These are phyloP conservation scores for Micractinium sp. DNA, from an alignment of 139 green algal genomes.

Conservation along the genomic window DNA sequence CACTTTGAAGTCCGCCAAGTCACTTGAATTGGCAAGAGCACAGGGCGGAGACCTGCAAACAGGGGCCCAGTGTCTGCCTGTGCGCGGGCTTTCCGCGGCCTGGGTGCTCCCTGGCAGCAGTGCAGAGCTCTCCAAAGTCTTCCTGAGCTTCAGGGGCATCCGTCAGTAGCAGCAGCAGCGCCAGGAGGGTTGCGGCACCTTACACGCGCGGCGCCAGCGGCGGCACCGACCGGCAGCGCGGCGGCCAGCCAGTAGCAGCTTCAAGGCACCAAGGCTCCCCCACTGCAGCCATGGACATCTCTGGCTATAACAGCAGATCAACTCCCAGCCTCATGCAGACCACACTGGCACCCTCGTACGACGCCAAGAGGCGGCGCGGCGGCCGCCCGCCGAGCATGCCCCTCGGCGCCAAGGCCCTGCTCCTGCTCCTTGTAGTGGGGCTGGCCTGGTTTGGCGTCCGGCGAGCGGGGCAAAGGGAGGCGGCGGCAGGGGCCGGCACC, in stretches of 20 bases:
- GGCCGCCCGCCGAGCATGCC: background rate
- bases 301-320: background rate
- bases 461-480: background rate
- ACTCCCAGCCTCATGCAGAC: background rate
- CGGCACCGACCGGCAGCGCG: background rate
- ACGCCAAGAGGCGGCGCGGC: background rate
- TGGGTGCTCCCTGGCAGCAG: no score
- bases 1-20: no score
- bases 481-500: background rate
- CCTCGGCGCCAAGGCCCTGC: background rate
- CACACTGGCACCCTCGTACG: background rate
- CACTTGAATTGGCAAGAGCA: no score
- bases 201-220: background rate
- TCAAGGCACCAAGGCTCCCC: background rate
- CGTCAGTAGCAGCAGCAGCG: no score
- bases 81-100: no score
- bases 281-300: slow-evolving; percentile 4
- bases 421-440: background rate
- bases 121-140: no score
- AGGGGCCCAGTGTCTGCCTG: no score
- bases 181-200: no score
- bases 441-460: background rate
- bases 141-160: no score
- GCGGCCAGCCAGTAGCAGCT: background rate
- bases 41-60: no score